Conservation (phyloP, 176 grass and related monocot genomes). For the Poa pratensis region DNA sequence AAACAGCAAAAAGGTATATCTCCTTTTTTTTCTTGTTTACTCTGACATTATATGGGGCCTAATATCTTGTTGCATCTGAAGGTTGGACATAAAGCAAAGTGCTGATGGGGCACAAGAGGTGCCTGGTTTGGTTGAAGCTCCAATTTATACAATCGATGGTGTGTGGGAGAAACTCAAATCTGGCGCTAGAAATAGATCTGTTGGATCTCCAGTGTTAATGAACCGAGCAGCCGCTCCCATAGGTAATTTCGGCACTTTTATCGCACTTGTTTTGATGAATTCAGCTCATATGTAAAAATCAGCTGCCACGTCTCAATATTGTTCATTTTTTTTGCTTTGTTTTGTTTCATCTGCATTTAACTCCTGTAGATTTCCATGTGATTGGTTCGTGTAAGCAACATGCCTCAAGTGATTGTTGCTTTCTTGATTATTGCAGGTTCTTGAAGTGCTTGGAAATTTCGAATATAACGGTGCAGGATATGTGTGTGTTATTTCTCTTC, state of each 20-base stretch:
- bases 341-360: too few relatives aligned
- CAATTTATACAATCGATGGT: constrained; percentile 62
- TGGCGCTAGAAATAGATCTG: constrained; percentile 84
- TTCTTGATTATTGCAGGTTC: too few relatives aligned
- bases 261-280: constrained; percentile 11
- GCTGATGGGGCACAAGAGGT: constrained; percentile 87
- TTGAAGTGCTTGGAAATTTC: too few relatives aligned
- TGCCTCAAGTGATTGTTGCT: too few relatives aligned
- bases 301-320: neutral
- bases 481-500: too few relatives aligned
- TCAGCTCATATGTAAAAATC: constrained; percentile 21
- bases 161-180: constrained; percentile 83
- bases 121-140: constrained; percentile 71
- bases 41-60: neutral
- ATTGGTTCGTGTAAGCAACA: too few relatives aligned
- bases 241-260: constrained; percentile 46
- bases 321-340: too few relatives aligned
- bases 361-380: too few relatives aligned
- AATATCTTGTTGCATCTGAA: constrained; percentile 51
- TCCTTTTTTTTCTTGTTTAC: constrained; percentile 25
- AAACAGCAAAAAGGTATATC: constrained; percentile 61
- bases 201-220: constrained; percentile 89
- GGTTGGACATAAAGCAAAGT: constrained; percentile 90
- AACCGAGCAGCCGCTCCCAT: constrained; percentile 96
- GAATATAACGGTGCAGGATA: too few relatives aligned